Percentiles rank a stretch among this genome's conserved stretches.
Evolutionary conservation across 345 rosid genomes (phyloP).

Genomic region (Limnanthes douglasii): DNA sequence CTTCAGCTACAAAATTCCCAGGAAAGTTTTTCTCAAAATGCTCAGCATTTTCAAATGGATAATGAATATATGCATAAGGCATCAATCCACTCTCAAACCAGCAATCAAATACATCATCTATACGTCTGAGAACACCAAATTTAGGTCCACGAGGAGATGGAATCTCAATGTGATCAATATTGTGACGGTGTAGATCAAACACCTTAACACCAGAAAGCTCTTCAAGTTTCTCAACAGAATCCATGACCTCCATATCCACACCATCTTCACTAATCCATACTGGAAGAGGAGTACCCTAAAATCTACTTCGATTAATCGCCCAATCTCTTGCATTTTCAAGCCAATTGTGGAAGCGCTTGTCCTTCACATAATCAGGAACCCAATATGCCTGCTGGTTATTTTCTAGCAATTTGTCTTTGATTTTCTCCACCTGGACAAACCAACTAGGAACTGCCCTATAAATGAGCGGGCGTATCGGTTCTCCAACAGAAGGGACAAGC

Average conservation of each 20-base stretch:
- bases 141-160: slow-evolving; percentile 69
- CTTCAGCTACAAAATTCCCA: slow-evolving; percentile 98
- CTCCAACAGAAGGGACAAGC: slow-evolving; percentile 89
- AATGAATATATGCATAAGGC: slow-evolving; percentile 99
- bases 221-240: slow-evolving; percentile 79
- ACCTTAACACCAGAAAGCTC: slow-evolving; percentile 90
- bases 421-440: slow-evolving; percentile 82
- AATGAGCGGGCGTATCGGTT: slow-evolving; percentile 90
- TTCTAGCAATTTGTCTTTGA: slow-evolving; percentile 70
- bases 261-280: slow-evolving; percentile 88
- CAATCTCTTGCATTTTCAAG: slow-evolving; percentile 98
- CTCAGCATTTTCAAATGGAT: slow-evolving; percentile 91
- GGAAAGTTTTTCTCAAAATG: slow-evolving; percentile 89
- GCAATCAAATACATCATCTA: slow-evolving; percentile 96
- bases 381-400: slow-evolving; percentile 79
- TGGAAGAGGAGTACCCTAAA: slow-evolving; percentile 99
- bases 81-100: slow-evolving; percentile 99
- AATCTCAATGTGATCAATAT: slow-evolving; percentile 82
- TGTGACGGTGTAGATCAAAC: slow-evolving; percentile 86
- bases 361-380: slow-evolving; percentile 99
- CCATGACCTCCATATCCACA: slow-evolving; percentile 60
- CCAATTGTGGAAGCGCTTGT: slow-evolving; percentile 98
- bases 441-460: slow-evolving; percentile 97
- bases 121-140: slow-evolving; percentile 77
- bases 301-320: slow-evolving; percentile 95